phyloP scores from a whole-genome alignment of 1,139 yeast genomes.

The Magnusiomyces suaveolens region DNA sequence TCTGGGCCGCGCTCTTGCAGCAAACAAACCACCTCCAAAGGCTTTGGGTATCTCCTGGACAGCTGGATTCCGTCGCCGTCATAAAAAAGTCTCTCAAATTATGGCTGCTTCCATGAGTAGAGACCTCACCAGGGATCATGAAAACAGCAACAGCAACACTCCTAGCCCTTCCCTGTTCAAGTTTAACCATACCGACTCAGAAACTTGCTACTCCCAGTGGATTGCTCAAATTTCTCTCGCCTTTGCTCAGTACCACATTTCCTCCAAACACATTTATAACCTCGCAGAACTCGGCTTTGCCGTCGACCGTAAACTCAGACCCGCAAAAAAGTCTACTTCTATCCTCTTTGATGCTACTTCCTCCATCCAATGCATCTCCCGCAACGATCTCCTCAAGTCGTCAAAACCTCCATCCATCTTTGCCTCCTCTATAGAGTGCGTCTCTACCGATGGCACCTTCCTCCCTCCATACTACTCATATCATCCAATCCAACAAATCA shows the following conservation, averaged over 20 bases:
- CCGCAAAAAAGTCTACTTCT: not conserved
- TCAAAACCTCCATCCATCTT: not conserved
- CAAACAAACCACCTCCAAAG: not conserved
- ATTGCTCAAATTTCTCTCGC: constrained; percentile 4
- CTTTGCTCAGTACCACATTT: constrained; percentile 1
- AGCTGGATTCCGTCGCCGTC: constrained; percentile 10
- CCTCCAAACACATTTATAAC: constrained; percentile 10
- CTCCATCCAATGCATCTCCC: not conserved
- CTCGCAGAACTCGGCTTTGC: constrained; percentile 10
- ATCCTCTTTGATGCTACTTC: not conserved
- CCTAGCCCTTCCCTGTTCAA: too few relatives aligned
- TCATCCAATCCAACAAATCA: not conserved
- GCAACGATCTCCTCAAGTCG: not conserved
- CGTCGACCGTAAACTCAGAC: not conserved
- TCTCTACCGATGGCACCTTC: constrained; percentile 6
- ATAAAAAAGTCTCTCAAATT: constrained; percentile 6
- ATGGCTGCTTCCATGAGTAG: constrained; percentile 12
- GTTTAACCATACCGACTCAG: too few relatives aligned
- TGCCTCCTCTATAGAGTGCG: constrained; percentile 9
- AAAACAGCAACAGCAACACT: too few relatives aligned
- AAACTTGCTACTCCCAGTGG: constrained; percentile 6
- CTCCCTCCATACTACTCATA: constrained; percentile 5
- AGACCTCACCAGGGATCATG: constrained; percentile 6
- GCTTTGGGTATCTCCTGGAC: constrained; percentile 12
- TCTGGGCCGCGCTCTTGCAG: constrained; percentile 2